Evolutionary conservation across 1,284 basidiomycete genomes (phyloP), one percentile per base, ranked within the genome.

Genomic region (Nidula niveotomentosa): DNA sequence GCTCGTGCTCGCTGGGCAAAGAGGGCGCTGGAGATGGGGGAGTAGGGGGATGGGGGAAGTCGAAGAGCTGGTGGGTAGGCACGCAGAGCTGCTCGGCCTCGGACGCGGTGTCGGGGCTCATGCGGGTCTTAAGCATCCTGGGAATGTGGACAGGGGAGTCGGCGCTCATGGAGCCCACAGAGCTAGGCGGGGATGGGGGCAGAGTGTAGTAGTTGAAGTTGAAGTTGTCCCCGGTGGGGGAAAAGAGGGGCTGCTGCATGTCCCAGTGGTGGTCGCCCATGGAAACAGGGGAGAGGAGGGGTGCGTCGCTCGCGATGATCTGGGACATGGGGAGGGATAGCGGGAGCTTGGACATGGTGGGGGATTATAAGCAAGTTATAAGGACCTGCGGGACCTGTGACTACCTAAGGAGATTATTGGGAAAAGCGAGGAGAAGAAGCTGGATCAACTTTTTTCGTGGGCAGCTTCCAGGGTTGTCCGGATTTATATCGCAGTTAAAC

Each of bases 31-130:
- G 44, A 13, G 58, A 56, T 6, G 55, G 43, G n/a, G 57, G 49
- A 15, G 57, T 51, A 30, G 35, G 48, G 7, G 51, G 55, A 39
- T 53, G 53, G 46, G 79, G 71, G 56, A 86, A 76, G 69, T 88
- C 85, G 69, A 89, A 89, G 58, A 89, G 76, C 70, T 90, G 84
- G 66, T 83, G 80, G 9, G 87, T 89, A 37, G 87, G 79, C 17
- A 89, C 68, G 65, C 86, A 90, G 44, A 81, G 70, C 54, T 79
- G 78, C 54, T 81, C 76, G 48, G 66, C 63, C 10, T 79, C 73
- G 12, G 74, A 70, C 33, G 65, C 62, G 10, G 70, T 64, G 60
- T 82, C 81, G n/a, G 81, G 69, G 66, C 71, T 69, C 64, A 73
- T 71, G 61, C 76, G 76, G 57, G 77, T 76, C 65, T 75, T 78